Conservation (phyloP, 2,329 filamentous ascomycete genomes). For the Bipolaris cookei region DNA sequence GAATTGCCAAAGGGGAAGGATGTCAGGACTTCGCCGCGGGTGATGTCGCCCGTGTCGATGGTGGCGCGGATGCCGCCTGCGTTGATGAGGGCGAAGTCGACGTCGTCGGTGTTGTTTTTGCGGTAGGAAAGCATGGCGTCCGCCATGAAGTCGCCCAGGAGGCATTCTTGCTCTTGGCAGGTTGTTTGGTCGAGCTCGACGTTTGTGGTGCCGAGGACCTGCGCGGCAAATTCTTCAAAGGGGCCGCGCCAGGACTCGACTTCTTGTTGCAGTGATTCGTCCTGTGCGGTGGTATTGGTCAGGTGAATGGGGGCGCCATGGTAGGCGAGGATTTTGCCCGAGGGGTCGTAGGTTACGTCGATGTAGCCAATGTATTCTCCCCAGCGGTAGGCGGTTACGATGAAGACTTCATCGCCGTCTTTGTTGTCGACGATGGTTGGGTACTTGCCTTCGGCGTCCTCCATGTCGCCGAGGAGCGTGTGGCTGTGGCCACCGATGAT, state of each 20-base stretch:
- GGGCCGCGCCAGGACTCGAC: conserved; percentile 65
- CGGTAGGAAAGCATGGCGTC: conserved; percentile 68
- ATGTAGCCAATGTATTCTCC: conserved; percentile 73
- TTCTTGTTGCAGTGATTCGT: conserved; percentile 63
- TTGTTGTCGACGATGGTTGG: conserved; percentile 67
- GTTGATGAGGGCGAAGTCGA: conserved; percentile 67
- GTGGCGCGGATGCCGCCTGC: conserved; percentile 68
- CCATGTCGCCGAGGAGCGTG: conserved; percentile 66
- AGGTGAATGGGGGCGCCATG: conserved; percentile 69
- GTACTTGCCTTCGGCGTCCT: conserved; percentile 65
- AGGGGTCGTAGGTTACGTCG: conserved; percentile 66
- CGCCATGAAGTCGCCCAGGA: conserved; percentile 53
- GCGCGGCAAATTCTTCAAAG: conserved; percentile 65
- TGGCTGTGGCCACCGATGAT: conserved; percentile 69
- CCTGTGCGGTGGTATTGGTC: conserved; percentile 65
- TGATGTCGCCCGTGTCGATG: conserved; percentile 67
- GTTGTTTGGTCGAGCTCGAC: conserved; percentile 65
- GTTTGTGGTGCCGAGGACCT: conserved; percentile 63
- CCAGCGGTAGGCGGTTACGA: conserved; percentile 72
- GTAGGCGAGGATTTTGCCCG: conserved; percentile 68
- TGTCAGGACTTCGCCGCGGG: conserved; percentile 67
- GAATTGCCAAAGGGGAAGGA: conserved; percentile 71
- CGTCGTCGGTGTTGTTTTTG: conserved; percentile 54
- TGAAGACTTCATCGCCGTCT: conserved; percentile 70
- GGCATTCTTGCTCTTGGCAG: conserved; percentile 65